These are phyloP conservation scores for Anastatica hierochuntica DNA, from an alignment of 345 rosid genomes.

Conservation along the genomic window DNA sequence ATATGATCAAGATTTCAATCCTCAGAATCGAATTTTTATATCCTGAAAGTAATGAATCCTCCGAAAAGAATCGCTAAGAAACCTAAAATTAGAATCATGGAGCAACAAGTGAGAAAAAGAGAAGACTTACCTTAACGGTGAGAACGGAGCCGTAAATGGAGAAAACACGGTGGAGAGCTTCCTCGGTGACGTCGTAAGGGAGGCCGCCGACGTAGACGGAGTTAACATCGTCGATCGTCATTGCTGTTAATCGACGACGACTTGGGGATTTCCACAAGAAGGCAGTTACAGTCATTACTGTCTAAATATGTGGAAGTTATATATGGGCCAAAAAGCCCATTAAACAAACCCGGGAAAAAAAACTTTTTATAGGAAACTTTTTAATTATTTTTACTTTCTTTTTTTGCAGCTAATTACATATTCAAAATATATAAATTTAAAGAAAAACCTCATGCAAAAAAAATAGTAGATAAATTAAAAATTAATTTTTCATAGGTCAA, in stretches of 20 bases:
- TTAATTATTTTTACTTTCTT: no score
- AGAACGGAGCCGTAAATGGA: constrained; percentile 51
- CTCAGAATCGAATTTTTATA: no score
- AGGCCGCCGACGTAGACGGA: constrained; percentile 92
- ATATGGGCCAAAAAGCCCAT: constrained; percentile 10
- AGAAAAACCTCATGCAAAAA: no score
- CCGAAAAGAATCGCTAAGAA: neutral
- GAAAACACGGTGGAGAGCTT: constrained; percentile 55
- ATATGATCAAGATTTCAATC: no score
- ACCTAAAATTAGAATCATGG: constrained; percentile 9
- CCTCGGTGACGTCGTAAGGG: constrained; percentile 62
- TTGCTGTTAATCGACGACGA: constrained; percentile 11
- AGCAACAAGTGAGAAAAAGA: neutral
- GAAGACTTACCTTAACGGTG: constrained; percentile 50
- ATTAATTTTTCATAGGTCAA: no score
- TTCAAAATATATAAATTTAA: no score
- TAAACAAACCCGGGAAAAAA: no score
- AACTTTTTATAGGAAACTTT: no score
- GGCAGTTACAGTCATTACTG: neutral
- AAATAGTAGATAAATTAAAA: no score
- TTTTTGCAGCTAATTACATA: no score
- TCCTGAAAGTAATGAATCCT: no score
- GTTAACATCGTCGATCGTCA: constrained; percentile 78
- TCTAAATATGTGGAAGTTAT: neutral
- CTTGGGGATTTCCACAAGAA: neutral